These are phyloP conservation scores for Wickerhamomyces strasburgensis DNA, from an alignment of 805 yeast species.

Conservation along the genomic window DNA sequence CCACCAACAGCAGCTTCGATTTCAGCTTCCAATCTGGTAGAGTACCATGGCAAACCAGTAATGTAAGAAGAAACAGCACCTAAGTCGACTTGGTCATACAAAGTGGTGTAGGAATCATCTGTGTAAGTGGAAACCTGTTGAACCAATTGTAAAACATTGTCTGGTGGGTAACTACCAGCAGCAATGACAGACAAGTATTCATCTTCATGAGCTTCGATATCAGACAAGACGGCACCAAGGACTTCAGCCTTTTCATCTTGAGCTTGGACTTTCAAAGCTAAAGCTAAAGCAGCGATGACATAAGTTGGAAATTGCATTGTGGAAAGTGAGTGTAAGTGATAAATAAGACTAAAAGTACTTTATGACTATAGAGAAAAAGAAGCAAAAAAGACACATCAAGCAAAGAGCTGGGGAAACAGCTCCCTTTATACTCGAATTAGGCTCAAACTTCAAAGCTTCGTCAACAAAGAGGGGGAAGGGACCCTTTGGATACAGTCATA, in stretches of 20 bases:
- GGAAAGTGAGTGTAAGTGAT: conserved; percentile 1
- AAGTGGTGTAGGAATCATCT: conserved; percentile 30
- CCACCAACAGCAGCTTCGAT: conserved; percentile 13
- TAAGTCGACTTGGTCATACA: conserved; percentile 25
- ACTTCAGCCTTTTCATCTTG: conserved; percentile 5
- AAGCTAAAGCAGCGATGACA: conserved; percentile 8
- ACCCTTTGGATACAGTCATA: too few species aligned
- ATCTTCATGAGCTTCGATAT: conserved; percentile 14
- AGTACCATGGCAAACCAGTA: conserved; percentile 31
- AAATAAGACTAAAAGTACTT: too few species aligned
- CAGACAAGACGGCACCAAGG: conserved; percentile 11
- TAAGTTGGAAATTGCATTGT: neutral
- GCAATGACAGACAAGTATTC: conserved; percentile 21
- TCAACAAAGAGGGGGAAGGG: too few species aligned
- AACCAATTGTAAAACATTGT: conserved; percentile 25
- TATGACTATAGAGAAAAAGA: too few species aligned
- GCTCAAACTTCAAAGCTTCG: too few species aligned
- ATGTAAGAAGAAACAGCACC: conserved; percentile 23
- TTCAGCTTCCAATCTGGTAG: conserved; percentile 16
- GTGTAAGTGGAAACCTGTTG: conserved; percentile 28
- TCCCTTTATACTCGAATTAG: too few species aligned
- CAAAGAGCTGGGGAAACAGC: too few species aligned
- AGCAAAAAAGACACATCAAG: too few species aligned
- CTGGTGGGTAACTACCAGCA: conserved; percentile 24
- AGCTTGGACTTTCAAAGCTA: conserved; percentile 8